Evolutionary conservation across 495 filamentous ascomycete genomes (phyloP), one percentile per base, ranked within the genome.

Genomic region (Astrothelium macrocarpum): DNA sequence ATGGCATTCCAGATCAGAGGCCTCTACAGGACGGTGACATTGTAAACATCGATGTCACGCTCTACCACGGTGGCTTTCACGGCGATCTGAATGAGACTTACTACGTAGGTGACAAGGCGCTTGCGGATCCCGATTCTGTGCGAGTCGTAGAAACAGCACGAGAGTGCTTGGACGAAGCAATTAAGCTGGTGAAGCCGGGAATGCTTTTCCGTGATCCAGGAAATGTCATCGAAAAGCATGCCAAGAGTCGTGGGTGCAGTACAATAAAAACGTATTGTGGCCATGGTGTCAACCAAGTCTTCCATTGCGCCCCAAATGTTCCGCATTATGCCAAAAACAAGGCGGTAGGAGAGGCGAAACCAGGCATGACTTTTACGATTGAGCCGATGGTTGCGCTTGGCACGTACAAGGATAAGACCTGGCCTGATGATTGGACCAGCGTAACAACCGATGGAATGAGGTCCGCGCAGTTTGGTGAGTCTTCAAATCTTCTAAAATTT

Each of bases 291-390:
- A 77, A 78, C 62, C 72, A 75, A 62, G 66, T 76, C 2, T 78
- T 78, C 64, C 76, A 78, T 63, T 66, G 67, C 56, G 70, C 76
- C 20, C 76, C 76, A 1, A 78, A 73, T 59, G 69, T 78, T n/a
- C 76, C 76, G 32, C 76, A 78, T 65, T 78, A 78, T 53, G 76
- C 74, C n/a, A 78, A 78, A 69, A 78, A 76, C 66, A 78, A 78
- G 66, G 74, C 75, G 1, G 72, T 78, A 1, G 76, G 76, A 0
- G 61, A 67, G 63, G 76, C 76, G 45, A 77, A 77, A 61, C 75
- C 76, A 5, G 76, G 76, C 10, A 73, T 78, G 70, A 73, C 70
- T 60, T 78, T 78, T 59, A 78, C 76, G 14, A 78, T 78, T 53
- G 76, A 78, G 71, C 76, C 76, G 11, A 78, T 78, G 76, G 75